These are phyloP conservation scores for Mycosphaerella arachidis DNA, from an alignment of 2,329 filamentous ascomycete genomes.

Conservation along the genomic window DNA sequence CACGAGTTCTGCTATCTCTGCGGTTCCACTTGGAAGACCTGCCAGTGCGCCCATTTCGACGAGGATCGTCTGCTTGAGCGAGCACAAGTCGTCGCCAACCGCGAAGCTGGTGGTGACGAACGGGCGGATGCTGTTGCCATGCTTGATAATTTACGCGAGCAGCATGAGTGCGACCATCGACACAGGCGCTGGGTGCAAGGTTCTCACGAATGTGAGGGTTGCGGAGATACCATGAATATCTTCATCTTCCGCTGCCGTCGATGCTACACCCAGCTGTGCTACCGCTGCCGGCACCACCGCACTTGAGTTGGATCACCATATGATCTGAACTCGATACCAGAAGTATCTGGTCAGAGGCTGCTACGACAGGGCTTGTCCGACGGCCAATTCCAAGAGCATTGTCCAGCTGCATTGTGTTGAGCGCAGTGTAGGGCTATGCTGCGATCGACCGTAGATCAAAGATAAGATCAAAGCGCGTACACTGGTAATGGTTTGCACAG, in stretches of 20 bases:
- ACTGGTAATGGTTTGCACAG: no score
- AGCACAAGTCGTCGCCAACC: background rate
- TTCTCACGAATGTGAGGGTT: background rate
- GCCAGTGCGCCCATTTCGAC: conserved; percentile 6
- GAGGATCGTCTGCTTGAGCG: conserved; percentile 2
- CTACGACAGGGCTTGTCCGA: no score
- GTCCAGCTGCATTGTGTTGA: no score
- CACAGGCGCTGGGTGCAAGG: background rate
- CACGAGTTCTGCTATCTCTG: conserved; percentile 15
- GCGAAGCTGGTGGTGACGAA: background rate
- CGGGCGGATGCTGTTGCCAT: background rate
- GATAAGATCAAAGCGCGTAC: no score
- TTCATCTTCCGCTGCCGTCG: conserved; percentile 1
- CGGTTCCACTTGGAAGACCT: conserved; percentile 1
- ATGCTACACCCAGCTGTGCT: conserved; percentile 1
- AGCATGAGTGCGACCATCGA: background rate
- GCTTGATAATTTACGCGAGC: background rate
- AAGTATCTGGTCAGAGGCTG: no score
- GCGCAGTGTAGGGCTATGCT: no score
- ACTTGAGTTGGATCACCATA: background rate
- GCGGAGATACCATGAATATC: background rate
- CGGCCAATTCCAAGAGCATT: no score
- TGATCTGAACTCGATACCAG: no score
- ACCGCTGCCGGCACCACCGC: conserved; percentile 3
- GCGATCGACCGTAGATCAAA: no score